Conservation (phyloP, 371 early-diverging fungal genomes). For the Mucor mucedo region DNA sequence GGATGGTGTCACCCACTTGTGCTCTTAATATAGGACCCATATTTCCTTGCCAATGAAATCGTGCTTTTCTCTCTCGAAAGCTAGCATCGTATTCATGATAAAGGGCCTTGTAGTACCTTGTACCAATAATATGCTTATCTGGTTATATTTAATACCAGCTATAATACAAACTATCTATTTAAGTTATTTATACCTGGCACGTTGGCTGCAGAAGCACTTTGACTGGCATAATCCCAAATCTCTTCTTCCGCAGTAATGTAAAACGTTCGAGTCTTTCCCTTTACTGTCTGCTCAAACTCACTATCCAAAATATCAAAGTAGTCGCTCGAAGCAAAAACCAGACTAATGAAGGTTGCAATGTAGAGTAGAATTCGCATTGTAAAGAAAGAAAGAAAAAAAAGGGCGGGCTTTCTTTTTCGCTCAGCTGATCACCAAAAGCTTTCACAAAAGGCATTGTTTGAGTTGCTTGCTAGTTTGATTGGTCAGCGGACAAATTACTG, state of each 20-base stretch:
- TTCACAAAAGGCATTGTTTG: too few relatives aligned
- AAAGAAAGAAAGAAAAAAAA: too few relatives aligned
- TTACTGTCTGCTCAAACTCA: conserved; percentile 33
- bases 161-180: not conserved
- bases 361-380: not conserved
- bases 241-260: conserved; percentile 57
- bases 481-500: too few relatives aligned
- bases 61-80: conserved; percentile 28
- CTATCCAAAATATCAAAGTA: conserved; percentile 40
- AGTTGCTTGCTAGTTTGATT: too few relatives aligned
- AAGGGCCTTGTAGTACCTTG: conserved; percentile 51
- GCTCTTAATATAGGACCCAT: conserved; percentile 58
- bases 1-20: conserved; percentile 55
- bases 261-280: conserved; percentile 34
- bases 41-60: conserved; percentile 48
- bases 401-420: too few relatives aligned
- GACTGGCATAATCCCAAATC: conserved; percentile 53
- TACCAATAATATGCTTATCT: conserved; percentile 34
- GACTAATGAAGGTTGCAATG: not conserved
- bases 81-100: conserved; percentile 54
- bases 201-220: not conserved
- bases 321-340: conserved; percentile 8
- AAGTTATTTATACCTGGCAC: conserved; percentile 22
- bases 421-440: too few relatives aligned
- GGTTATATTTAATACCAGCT: not conserved